These are phyloP conservation scores for Bryopsis sp. DNA, from an alignment of 139 green algal species.

Conservation along the genomic window DNA sequence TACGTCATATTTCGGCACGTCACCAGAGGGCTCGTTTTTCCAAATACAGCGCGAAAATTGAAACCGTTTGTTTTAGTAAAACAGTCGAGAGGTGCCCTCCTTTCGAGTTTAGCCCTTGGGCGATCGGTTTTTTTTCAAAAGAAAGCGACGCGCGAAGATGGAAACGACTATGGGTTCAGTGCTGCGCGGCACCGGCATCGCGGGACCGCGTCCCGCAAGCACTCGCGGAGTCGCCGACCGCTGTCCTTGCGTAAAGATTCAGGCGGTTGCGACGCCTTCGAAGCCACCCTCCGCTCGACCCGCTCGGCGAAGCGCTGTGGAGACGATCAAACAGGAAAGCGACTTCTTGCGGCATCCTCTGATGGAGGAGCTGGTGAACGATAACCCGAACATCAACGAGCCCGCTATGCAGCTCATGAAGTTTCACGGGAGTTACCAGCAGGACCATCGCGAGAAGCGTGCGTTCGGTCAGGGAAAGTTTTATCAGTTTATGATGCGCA, in stretches of 20 bases:
- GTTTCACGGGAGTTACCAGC: slow-evolving; percentile 94
- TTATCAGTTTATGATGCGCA: slow-evolving; percentile 99
- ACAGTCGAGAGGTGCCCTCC: too few species aligned
- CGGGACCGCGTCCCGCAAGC: too few species aligned
- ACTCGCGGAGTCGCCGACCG: neutral
- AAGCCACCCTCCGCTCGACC: slow-evolving; percentile 56
- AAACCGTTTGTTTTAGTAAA: too few species aligned
- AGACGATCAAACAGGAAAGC: slow-evolving; percentile 94
- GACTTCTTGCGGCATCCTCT: slow-evolving; percentile 96
- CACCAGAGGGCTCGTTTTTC: too few species aligned
- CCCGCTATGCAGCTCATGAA: slow-evolving; percentile 96
- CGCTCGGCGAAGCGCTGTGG: slow-evolving; percentile 77
- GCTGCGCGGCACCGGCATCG: too few species aligned
- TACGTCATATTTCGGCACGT: too few species aligned
- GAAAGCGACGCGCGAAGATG: too few species aligned
- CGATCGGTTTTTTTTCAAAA: too few species aligned
- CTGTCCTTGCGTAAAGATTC: neutral
- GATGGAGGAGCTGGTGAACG: slow-evolving; percentile 86
- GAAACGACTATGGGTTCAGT: too few species aligned
- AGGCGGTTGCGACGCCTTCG: slow-evolving; percentile 56
- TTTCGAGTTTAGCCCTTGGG: too few species aligned
- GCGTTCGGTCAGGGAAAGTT: slow-evolving; percentile 82
- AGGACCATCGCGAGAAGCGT: slow-evolving; percentile 93
- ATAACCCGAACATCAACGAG: slow-evolving; percentile 76
- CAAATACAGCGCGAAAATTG: too few species aligned